phyloP scores from a whole-genome alignment of 2,329 filamentous ascomycete species.

The Colletotrichum karsti region DNA sequence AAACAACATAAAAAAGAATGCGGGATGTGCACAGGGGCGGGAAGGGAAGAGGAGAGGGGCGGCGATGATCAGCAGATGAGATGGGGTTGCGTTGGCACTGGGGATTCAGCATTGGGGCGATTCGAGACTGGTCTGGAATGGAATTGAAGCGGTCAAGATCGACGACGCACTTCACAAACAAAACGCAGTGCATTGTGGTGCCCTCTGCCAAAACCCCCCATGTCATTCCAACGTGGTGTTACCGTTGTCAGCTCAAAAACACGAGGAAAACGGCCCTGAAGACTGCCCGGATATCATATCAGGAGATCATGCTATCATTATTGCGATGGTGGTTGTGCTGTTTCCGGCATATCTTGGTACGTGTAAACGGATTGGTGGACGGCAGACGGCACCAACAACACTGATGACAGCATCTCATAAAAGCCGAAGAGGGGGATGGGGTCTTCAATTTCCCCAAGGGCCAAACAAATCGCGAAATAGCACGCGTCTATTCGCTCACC shows the following conservation, averaged over 20 bases:
- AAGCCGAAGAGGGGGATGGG: not conserved
- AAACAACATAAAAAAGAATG: slow-evolving; percentile 4
- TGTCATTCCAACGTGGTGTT: not conserved
- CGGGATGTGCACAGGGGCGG: slow-evolving; percentile 26
- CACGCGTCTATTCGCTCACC: not conserved
- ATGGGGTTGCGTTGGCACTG: slow-evolving; percentile 18
- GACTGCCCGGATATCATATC: not conserved
- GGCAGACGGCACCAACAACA: too few species aligned
- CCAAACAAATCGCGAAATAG: not conserved
- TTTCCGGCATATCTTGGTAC: too few species aligned
- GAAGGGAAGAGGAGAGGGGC: not conserved
- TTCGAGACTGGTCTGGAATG: slow-evolving; percentile 25
- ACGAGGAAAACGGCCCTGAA: not conserved
- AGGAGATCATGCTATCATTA: not conserved
- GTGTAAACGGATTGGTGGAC: too few species aligned
- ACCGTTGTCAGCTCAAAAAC: too few species aligned
- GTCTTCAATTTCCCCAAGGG: slow-evolving; percentile 8
- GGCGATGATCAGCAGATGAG: slow-evolving; percentile 24
- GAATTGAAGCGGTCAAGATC: not conserved
- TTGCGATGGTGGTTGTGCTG: not conserved
- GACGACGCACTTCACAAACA: not conserved
- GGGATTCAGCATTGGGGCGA: not conserved
- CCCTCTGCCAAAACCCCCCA: not conserved
- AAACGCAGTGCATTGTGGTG: not conserved
- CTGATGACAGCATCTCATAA: not conserved